Evolutionary conservation across 1,284 basidiomycete genomes (phyloP).

Genomic region (Kwoniella shivajii): DNA sequence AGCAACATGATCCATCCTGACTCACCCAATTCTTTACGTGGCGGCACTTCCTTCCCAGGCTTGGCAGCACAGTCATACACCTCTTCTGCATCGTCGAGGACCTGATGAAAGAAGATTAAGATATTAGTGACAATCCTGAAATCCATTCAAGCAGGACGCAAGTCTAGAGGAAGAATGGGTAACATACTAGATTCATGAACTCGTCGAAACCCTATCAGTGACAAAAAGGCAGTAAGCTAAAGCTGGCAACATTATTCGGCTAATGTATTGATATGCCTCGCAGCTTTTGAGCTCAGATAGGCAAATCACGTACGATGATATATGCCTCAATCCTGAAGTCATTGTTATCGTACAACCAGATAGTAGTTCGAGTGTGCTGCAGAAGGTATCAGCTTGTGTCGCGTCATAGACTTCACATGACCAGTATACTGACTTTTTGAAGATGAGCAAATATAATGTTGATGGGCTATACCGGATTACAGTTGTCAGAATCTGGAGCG

Average conservation of each 20-base stretch:
- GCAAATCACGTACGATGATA: conserved; percentile 70
- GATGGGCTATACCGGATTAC: conserved; percentile 58
- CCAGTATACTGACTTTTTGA: conserved; percentile 59
- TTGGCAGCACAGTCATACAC: conserved; percentile 86
- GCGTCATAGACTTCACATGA: conserved; percentile 12
- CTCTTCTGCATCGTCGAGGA: conserved; percentile 93
- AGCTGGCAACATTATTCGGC: background rate
- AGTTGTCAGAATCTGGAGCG: too few species aligned
- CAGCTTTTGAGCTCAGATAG: background rate
- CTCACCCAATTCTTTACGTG: conserved; percentile 46
- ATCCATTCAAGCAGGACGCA: too few species aligned
- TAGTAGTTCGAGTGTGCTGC: conserved; percentile 79
- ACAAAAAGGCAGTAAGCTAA: background rate
- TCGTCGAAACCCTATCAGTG: conserved; percentile 89
- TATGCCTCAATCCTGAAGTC: conserved; percentile 96
- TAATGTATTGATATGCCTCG: too few species aligned
- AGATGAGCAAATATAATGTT: conserved; percentile 99
- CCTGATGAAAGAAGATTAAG: conserved; percentile 1
- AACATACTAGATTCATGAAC: conserved; percentile 88
- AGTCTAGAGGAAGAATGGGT: too few species aligned
- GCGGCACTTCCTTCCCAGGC: conserved; percentile 75
- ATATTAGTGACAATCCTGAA: too few species aligned
- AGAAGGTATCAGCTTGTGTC: background rate
- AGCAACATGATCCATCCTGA: conserved; percentile 7
- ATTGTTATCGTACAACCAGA: conserved; percentile 97